phyloP scores from a whole-genome alignment of 208 protist genomes.

The Trypanosomatidae sp. region DNA sequence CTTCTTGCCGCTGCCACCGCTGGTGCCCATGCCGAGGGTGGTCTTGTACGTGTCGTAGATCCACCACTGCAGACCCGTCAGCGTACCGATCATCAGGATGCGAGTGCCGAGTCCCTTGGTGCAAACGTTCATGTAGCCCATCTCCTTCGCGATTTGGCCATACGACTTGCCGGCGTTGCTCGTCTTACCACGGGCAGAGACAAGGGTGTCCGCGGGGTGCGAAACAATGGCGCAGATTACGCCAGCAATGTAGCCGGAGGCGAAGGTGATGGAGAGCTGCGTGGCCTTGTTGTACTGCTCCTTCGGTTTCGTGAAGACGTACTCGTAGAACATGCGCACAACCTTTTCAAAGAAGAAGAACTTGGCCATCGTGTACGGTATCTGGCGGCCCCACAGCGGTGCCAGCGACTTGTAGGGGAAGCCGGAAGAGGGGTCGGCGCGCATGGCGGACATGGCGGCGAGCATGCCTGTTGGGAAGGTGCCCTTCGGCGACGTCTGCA shows the following conservation, averaged over 20 bases:
- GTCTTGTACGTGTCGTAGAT: slow-evolving; percentile 90
- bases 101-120: slow-evolving; percentile 92
- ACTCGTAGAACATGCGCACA: slow-evolving; percentile 85
- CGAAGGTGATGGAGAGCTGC: slow-evolving; percentile 92
- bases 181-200: slow-evolving; percentile 92
- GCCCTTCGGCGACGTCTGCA: slow-evolving; percentile 87
- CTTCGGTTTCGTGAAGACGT: slow-evolving; percentile 87
- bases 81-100: slow-evolving; percentile 97
- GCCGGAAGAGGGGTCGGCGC: slow-evolving; percentile 60
- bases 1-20: slow-evolving; percentile 38
- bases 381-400: slow-evolving; percentile 93
- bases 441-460: slow-evolving; percentile 72
- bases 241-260: slow-evolving; percentile 94
- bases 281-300: slow-evolving; percentile 87
- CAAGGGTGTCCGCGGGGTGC: slow-evolving; percentile 95
- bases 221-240: slow-evolving; percentile 96
- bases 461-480: slow-evolving; percentile 79
- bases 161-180: slow-evolving; percentile 75
- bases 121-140: slow-evolving; percentile 84
- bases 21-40: slow-evolving; percentile 61
- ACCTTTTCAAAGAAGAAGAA: slow-evolving; percentile 93
- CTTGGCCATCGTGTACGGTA: slow-evolving; percentile 97
- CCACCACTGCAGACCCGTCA: slow-evolving; percentile 96
- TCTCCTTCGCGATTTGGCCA: slow-evolving; percentile 85
- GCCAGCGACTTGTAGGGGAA: slow-evolving; percentile 91